Evolutionary conservation across 1,284 basidiomycete species (phyloP).

Genomic region (Apiotrichum gamsii): DNA sequence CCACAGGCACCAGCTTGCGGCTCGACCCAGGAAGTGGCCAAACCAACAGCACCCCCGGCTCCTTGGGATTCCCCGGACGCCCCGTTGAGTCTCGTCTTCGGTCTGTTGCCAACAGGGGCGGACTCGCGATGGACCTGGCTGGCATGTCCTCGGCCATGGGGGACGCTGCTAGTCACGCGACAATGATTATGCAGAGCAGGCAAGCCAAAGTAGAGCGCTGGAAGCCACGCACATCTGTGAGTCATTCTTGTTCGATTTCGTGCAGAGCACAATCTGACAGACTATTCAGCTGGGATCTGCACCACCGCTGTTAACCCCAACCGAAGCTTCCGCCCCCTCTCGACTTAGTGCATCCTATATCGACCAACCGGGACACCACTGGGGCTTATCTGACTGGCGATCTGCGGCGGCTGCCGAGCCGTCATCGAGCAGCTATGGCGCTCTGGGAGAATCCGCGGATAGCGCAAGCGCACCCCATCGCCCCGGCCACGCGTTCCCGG

Average conservation of each 20-base stretch:
- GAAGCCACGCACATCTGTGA: slow-evolving; percentile 34
- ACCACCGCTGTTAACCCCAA: neutral
- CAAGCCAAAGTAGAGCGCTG: slow-evolving; percentile 54
- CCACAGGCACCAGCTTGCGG: no score
- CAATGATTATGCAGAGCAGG: slow-evolving; percentile 53
- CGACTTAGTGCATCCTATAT: slow-evolving; percentile 14
- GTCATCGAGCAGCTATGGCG: no score
- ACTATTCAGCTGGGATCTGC: neutral
- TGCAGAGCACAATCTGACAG: slow-evolving; percentile 5
- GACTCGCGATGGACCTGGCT: slow-evolving; percentile 34
- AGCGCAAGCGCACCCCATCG: no score
- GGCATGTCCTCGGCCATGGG: slow-evolving; percentile 34
- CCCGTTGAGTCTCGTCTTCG: slow-evolving; percentile 4
- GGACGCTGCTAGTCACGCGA: slow-evolving; percentile 51
- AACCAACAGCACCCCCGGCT: neutral
- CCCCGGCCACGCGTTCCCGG: no score
- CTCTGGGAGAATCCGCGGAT: no score
- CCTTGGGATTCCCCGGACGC: neutral
- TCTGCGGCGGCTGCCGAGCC: no score
- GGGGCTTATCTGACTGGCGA: neutral
- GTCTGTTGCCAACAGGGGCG: slow-evolving; percentile 17
- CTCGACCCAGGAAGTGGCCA: no score
- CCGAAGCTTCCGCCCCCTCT: neutral
- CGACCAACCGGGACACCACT: neutral
- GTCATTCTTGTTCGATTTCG: neutral